phyloP scores from a whole-genome alignment of 164 flowering plant genomes.

The Aristolochia californica region DNA sequence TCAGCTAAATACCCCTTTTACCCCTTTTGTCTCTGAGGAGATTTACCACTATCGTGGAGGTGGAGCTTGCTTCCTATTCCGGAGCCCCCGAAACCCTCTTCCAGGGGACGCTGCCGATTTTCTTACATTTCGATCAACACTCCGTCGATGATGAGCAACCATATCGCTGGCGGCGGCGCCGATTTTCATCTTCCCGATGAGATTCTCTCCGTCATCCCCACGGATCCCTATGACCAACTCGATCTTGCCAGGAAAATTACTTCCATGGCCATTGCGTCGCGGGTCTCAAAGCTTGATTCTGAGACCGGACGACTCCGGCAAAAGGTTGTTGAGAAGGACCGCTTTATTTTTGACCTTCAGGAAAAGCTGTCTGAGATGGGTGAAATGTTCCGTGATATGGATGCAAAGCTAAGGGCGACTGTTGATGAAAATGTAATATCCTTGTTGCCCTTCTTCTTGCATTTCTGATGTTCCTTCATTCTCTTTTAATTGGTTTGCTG shows the following conservation, averaged over 20 bases:
- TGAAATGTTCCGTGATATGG: slow-evolving; percentile 29
- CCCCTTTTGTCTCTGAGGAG: no score
- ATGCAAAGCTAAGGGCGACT: slow-evolving; percentile 31
- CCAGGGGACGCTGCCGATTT: no score
- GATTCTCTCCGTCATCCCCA: slow-evolving; percentile 71
- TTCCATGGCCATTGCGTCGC: slow-evolving; percentile 88
- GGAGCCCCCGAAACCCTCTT: no score
- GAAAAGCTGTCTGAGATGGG: slow-evolving; percentile 43
- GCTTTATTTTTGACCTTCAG: slow-evolving; percentile 40
- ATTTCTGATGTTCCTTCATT: neutral
- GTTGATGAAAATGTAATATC: slow-evolving; percentile 66
- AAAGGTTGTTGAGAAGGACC: slow-evolving; percentile 59
- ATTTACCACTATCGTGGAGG: no score
- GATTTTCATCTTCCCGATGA: slow-evolving; percentile 66
- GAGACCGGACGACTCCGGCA: slow-evolving; percentile 42
- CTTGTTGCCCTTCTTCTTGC: neutral
- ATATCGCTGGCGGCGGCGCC: slow-evolving; percentile 18
- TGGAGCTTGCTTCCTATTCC: no score
- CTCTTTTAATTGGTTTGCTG: no score
- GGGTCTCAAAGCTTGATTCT: slow-evolving; percentile 73
- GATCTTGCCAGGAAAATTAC: slow-evolving; percentile 93
- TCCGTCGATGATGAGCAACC: slow-evolving; percentile 4
- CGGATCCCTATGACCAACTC: slow-evolving; percentile 86
- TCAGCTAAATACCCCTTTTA: no score
- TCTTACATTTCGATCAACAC: no score